Base-by-base conservation (phyloP, 78 protist species). In the Monosiga brevicollis region DNA sequence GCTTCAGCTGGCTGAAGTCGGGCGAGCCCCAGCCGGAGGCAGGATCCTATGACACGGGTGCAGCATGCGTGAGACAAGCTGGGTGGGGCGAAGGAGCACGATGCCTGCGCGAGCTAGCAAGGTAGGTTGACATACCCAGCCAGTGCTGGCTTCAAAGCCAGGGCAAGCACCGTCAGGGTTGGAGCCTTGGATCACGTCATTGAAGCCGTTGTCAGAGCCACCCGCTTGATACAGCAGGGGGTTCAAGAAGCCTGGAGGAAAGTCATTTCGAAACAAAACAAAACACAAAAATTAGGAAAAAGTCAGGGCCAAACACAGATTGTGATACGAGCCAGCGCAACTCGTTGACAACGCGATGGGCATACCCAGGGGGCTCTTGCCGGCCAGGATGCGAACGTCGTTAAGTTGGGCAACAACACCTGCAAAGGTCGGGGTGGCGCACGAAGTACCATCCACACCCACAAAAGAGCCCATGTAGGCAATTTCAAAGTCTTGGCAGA, bases 401-500 rank as follows among this genome's bases (percentile, higher is more conserved):
- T 92, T 92, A 76, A 92, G 83, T 29, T 85, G 72, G 0, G 95
- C 42, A 49, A 92, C 34, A 42, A 92, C 32, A 76, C 90, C 95
- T 2, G 93, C 91, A 23, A 86, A 81, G 2, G 91, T 75, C 41
- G 95, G 95, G 42, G 91, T 42, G 39, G 90, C 39, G 73, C 89
- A 80, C 22, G 89, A 83, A 24, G 95, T 92, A 37, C 95, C 95
- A 32, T 78, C 91, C 26, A 92, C 91, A 36, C n/a, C 32, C 40
- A 29, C 42, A 32, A 49, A 0, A 35, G 42, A 39, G n/a, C 76
- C 83, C 26, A 37, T 2, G 75, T 35, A 80, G 29, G 62, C 42
- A 11, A 80, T 37, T 34, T 80, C 72, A 55, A 38, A 80, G 76
- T 73, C 73, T 80, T 83, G 91, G 9, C 88, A 55, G 79, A 87